phyloP scores from a whole-genome alignment of 2,329 filamentous ascomycete species.

The Ophiocordyceps camponoti-rufipedis region DNA sequence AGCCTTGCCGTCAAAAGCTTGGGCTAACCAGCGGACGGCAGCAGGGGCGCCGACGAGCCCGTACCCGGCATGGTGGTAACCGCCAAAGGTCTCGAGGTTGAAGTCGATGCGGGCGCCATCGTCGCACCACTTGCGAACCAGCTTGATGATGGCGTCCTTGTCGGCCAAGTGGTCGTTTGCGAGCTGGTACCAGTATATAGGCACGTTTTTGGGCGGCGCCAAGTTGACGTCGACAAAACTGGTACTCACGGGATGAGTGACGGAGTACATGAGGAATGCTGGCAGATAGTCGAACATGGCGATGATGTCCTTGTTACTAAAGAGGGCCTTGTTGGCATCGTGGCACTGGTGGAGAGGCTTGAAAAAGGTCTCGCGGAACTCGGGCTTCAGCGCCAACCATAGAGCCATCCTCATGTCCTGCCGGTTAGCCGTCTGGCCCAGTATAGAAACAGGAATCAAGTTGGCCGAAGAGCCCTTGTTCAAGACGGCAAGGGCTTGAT shows the following conservation, averaged over 20 bases:
- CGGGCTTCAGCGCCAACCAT: slow-evolving; percentile 4
- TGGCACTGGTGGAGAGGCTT: neutral
- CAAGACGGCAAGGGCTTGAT: neutral
- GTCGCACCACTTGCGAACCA: neutral
- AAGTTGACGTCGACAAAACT: neutral
- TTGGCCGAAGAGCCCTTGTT: slow-evolving; percentile 6
- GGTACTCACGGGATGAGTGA: neutral
- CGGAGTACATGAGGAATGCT: neutral
- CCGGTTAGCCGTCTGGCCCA: slow-evolving; percentile 7
- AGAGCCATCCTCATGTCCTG: slow-evolving; percentile 4
- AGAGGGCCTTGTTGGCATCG: neutral
- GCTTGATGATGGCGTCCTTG: neutral
- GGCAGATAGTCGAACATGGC: neutral
- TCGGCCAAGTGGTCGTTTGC: neutral
- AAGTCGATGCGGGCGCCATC: neutral
- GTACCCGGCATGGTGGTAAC: neutral
- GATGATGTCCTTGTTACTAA: neutral
- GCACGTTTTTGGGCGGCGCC: neutral
- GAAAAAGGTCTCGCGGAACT: slow-evolving; percentile 1
- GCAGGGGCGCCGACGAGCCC: neutral
- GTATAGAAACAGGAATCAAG: slow-evolving; percentile 6
- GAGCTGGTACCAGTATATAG: neutral
- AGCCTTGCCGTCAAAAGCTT: neutral
- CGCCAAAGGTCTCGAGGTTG: neutral
- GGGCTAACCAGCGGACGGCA: neutral